Percentiles rank a stretch among this genome's conserved stretches.
Evolutionary conservation across 805 yeast species (phyloP).

Genomic region (Schizosaccharomyces lindneri): DNA sequence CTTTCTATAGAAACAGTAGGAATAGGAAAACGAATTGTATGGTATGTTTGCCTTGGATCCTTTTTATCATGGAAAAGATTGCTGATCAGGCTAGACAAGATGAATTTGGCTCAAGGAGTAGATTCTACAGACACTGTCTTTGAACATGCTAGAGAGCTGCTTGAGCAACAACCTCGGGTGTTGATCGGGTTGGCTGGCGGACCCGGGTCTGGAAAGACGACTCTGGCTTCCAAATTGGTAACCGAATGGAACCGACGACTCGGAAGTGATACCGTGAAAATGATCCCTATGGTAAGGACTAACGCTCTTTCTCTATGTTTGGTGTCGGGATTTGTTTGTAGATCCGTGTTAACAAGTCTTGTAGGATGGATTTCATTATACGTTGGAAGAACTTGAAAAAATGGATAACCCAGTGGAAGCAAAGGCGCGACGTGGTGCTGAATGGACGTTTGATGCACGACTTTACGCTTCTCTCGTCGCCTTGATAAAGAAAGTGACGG

Average conservation of each 20-base stretch:
- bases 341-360: neutral
- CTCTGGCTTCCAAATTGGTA: neutral
- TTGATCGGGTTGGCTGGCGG: conserved; percentile 1
- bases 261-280: neutral
- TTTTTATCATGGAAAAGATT: neutral
- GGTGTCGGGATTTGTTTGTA: too few relatives aligned
- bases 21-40: too few relatives aligned
- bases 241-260: neutral
- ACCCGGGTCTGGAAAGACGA: conserved; percentile 2
- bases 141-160: neutral
- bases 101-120: neutral
- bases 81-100: neutral
- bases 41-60: too few relatives aligned
- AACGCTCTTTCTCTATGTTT: too few relatives aligned
- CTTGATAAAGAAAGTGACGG: conserved; percentile 14
- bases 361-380: conserved; percentile 52
- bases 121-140: neutral
- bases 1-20: too few relatives aligned
- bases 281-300: neutral
- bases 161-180: neutral
- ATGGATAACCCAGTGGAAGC: conserved; percentile 36
- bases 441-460: conserved; percentile 54
- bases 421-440: conserved; percentile 50
- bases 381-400: conserved; percentile 22
- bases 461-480: conserved; percentile 14